Conservation (phyloP, 75 land plant species). For the Sequoia sempervirens region DNA sequence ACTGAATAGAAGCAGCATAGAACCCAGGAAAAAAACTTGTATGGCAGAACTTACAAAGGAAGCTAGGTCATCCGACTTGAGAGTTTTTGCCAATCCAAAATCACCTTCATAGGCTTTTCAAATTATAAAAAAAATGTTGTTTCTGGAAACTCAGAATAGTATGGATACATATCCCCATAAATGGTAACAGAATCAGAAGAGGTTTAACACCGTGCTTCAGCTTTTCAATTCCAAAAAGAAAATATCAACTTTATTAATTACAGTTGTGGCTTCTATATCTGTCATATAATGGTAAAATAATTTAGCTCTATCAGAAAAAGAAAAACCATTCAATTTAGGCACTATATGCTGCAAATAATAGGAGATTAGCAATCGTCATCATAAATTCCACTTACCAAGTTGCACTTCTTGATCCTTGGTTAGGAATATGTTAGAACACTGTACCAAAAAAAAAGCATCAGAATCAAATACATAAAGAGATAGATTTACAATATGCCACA, state of each 20-base stretch:
- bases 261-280: neutral
- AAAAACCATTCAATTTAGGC: neutral
- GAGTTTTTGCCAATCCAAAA: constrained; percentile 93
- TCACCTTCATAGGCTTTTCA: constrained; percentile 55
- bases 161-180: neutral
- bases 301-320: neutral
- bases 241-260: neutral
- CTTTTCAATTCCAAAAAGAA: neutral
- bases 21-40: no score
- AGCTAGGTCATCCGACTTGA: constrained; percentile 89
- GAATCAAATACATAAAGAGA: neutral
- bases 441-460: constrained; percentile 9
- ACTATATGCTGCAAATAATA: neutral
- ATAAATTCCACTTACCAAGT: constrained; percentile 59
- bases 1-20: no score
- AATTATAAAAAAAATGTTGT: neutral
- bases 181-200: neutral
- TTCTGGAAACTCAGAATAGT: neutral
- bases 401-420: constrained; percentile 93
- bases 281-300: neutral
- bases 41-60: constrained; percentile 61
- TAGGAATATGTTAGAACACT: constrained; percentile 98
- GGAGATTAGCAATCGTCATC: neutral
- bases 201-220: neutral
- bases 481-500: neutral